Base-by-base conservation (phyloP, 768 basidiomycete genomes). In the Calocera viscosa region DNA sequence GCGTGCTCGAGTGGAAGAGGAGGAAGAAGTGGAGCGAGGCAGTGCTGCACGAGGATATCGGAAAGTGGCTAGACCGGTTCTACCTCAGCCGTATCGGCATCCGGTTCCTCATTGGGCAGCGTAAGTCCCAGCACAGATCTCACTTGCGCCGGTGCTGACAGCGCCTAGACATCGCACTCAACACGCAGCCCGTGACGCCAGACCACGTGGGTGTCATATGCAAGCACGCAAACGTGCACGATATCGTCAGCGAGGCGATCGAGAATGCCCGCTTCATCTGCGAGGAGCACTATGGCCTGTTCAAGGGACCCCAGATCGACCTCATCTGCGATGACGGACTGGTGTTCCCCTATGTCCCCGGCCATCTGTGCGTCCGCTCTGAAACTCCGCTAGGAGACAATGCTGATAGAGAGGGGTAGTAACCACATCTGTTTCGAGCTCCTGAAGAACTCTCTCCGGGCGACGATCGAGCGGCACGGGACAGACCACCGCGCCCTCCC, bases 171-270 rank as follows among this genome's bases (percentile, higher is more conserved):
- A 89, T 99, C 67, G 94, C 95, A 1, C 80, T 99, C 41, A 98
- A 98, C 76, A 93, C 87, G 0, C 85, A 94, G 47, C 87, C 91
- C 69, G 83, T 94, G 0, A 94, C 98, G 73, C 80, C 82, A 63
- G 88, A 93, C 74, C 95, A 94, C 73, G 96, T 99, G 30, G 95
- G 96, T 10, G 97, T 99, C 73, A 98, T 98, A 73, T 96, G 93
- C 76, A 97, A 91, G 1, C 82, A 90, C 73, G 88, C 94, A 1
- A 97, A 94, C 75, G 87, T 99, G 0, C 93, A 94, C 72, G 94
- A 98, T 73, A 96, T 97, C 69, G 88, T 95, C n/a, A 89, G 91
- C 73, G 96, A 99, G 80, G 91, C 95, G 0, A 97, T 98, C 71
- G 95, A 99, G 76, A 98, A 99, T 76, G 94, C 96, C 5, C 86